Conservation (phyloP, 768 basidiomycete genomes). For the Pisolithus sp. region DNA sequence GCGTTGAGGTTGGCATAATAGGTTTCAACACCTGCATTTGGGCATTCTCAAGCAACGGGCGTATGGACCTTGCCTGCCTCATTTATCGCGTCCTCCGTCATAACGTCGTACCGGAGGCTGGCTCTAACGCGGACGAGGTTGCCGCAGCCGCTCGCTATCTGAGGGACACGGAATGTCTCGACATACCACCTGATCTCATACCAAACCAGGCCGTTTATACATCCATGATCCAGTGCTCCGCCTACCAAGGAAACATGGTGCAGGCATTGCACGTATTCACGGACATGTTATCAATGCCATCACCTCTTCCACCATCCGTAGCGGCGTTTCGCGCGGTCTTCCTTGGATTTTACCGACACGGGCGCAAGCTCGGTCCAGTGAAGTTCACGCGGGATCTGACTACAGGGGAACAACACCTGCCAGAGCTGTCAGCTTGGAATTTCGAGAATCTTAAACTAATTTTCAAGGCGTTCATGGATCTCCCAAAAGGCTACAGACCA, state of each 20-base stretch:
- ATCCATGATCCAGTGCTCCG: slow-evolving; percentile 58
- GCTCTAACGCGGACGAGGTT: slow-evolving; percentile 30
- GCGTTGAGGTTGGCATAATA: slow-evolving; percentile 50
- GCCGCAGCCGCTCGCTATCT: slow-evolving; percentile 34
- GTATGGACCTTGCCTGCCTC: slow-evolving; percentile 47
- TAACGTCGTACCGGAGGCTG: slow-evolving; percentile 36
- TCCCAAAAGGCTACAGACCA: slow-evolving; percentile 40
- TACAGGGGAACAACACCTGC: slow-evolving; percentile 7
- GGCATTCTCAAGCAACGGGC: slow-evolving; percentile 52
- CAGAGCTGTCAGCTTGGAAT: slow-evolving; percentile 39
- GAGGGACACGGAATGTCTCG: slow-evolving; percentile 37
- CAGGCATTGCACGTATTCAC: slow-evolving; percentile 50
- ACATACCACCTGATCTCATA: slow-evolving; percentile 34
- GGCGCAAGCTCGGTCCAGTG: slow-evolving; percentile 19
- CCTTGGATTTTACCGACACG: slow-evolving; percentile 66
- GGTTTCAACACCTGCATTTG: slow-evolving; percentile 67
- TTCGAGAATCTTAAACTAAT: slow-evolving; percentile 48
- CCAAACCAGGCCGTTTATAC: slow-evolving; percentile 69
- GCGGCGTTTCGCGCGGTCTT: slow-evolving; percentile 67
- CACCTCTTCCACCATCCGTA: slow-evolving; percentile 38
- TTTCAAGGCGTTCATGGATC: slow-evolving; percentile 56
- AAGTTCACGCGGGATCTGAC: background rate
- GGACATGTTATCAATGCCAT: slow-evolving; percentile 52
- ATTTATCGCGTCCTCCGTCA: slow-evolving; percentile 63
- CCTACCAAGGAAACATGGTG: slow-evolving; percentile 64